Evolutionary conservation across 75 land plant species (phyloP).

Genomic region (Chamaecyparis obtusa): DNA sequence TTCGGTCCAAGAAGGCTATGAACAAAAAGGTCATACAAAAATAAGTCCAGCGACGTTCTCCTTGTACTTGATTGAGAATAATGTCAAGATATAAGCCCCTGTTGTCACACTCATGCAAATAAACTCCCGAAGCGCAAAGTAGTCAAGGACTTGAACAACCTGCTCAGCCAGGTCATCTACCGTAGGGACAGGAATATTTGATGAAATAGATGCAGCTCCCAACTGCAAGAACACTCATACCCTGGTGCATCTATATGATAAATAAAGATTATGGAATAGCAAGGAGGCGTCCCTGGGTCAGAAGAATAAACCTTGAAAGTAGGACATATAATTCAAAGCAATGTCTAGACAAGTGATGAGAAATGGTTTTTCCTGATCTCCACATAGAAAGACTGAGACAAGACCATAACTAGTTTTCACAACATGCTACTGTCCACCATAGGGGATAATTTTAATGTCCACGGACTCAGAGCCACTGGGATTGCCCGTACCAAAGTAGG

Average conservation of each 20-base stretch:
- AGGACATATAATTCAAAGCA: slow-evolving; percentile 75
- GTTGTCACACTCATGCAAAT: slow-evolving; percentile 52
- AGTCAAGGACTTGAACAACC: slow-evolving; percentile 49
- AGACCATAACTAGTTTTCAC: slow-evolving; percentile 63
- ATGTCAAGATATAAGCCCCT: slow-evolving; percentile 46
- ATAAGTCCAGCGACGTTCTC: slow-evolving; percentile 26
- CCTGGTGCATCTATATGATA: slow-evolving; percentile 93
- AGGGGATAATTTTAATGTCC: slow-evolving; percentile 58
- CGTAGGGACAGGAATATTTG: slow-evolving; percentile 17
- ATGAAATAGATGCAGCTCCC: slow-evolving; percentile 32
- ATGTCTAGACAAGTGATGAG: slow-evolving; percentile 89
- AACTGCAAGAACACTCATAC: slow-evolving; percentile 48
- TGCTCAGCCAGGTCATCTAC: slow-evolving; percentile 51
- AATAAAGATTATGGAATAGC: slow-evolving; percentile 82
- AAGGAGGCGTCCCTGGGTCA: slow-evolving; percentile 76
- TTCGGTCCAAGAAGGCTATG: slow-evolving; percentile 22
- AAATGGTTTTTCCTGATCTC: slow-evolving; percentile 84
- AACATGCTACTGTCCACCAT: slow-evolving; percentile 63
- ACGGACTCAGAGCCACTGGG: slow-evolving; percentile 50
- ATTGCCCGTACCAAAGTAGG: slow-evolving; percentile 30
- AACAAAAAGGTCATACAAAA: slow-evolving; percentile 19
- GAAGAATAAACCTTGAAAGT: slow-evolving; percentile 85
- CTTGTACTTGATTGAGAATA: slow-evolving; percentile 32
- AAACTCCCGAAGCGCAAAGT: slow-evolving; percentile 42
- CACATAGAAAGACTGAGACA: slow-evolving; percentile 69